Percentiles rank a stretch among this genome's conserved stretches.
These are phyloP conservation scores for Pyricularia pennisetigena DNA, from an alignment of 2,329 filamentous ascomycete species.

Conservation along the genomic window DNA sequence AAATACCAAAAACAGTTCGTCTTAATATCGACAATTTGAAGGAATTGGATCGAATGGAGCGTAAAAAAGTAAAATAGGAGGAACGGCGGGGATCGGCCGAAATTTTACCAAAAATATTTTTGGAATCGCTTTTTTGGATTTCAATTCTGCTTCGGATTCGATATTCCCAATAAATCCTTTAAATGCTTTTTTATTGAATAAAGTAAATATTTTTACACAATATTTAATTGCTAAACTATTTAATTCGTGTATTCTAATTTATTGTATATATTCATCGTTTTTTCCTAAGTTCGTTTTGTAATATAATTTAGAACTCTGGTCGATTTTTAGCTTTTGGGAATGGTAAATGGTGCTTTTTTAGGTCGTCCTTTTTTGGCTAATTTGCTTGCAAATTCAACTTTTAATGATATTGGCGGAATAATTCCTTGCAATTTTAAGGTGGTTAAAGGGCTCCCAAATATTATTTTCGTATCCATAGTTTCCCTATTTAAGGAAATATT, in stretches of 20 bases:
- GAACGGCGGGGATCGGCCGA: not conserved
- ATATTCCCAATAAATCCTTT: no score
- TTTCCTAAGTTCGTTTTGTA: no score
- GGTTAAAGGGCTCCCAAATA: not conserved
- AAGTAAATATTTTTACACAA: no score
- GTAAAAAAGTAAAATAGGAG: not conserved
- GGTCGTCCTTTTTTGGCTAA: not conserved
- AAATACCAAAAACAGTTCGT: not conserved
- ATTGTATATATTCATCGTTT: no score
- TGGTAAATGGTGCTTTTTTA: conserved; percentile 13
- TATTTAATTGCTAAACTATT: no score
- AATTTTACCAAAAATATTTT: not conserved
- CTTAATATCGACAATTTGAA: not conserved
- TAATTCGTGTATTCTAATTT: no score
- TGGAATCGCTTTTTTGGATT: no score
- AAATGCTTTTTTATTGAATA: no score
- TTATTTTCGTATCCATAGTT: not conserved
- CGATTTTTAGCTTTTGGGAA: conserved; percentile 13
- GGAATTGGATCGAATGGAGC: not conserved
- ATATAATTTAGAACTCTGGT: no score
- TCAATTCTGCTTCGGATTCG: no score
- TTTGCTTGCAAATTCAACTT: not conserved
- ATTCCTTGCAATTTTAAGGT: no score
- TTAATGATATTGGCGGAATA: not conserved
- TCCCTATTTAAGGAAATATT: not conserved